These are phyloP conservation scores for Euryodendron excelsum DNA, from an alignment of 148 eudicot species.

Conservation along the genomic window DNA sequence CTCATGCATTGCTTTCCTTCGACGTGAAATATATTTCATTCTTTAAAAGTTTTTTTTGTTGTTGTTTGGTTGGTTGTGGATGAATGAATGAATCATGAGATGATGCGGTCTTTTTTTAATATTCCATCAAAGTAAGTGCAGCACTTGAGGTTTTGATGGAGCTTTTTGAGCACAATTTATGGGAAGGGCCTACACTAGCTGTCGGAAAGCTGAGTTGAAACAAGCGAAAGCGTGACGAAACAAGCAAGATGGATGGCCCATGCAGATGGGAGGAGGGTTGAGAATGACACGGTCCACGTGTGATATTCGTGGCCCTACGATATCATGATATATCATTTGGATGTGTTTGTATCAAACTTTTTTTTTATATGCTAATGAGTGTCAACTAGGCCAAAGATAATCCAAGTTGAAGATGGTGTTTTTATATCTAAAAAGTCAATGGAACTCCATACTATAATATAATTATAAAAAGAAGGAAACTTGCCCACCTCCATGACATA, in stretches of 20 bases:
- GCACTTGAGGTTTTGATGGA: slow-evolving; percentile 17
- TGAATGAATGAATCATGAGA: background rate
- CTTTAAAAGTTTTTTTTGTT: background rate
- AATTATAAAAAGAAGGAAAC: slow-evolving; percentile 14
- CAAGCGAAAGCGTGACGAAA: slow-evolving; percentile 60
- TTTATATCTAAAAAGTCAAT: slow-evolving; percentile 27
- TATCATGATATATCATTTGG: background rate
- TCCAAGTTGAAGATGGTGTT: slow-evolving; percentile 17
- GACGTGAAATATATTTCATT: background rate
- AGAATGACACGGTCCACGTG: slow-evolving; percentile 30
- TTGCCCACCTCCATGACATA: slow-evolving; percentile 17
- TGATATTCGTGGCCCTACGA: slow-evolving; percentile 7
- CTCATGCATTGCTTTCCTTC: slow-evolving; percentile 31
- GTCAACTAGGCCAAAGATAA: slow-evolving; percentile 33
- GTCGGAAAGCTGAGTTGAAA: slow-evolving; percentile 27
- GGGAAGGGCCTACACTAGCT: background rate
- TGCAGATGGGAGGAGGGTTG: slow-evolving; percentile 23
- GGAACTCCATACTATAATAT: slow-evolving; percentile 26
- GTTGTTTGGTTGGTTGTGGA: background rate
- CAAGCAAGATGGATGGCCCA: slow-evolving; percentile 29
- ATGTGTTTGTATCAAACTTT: slow-evolving; percentile 3
- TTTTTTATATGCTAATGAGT: slow-evolving; percentile 13
- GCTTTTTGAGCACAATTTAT: background rate
- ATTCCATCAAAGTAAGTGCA: slow-evolving; percentile 31
- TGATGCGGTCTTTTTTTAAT: background rate